Evolutionary conservation across 1,284 basidiomycete species (phyloP).

Genomic region (Inonotus hispidus): DNA sequence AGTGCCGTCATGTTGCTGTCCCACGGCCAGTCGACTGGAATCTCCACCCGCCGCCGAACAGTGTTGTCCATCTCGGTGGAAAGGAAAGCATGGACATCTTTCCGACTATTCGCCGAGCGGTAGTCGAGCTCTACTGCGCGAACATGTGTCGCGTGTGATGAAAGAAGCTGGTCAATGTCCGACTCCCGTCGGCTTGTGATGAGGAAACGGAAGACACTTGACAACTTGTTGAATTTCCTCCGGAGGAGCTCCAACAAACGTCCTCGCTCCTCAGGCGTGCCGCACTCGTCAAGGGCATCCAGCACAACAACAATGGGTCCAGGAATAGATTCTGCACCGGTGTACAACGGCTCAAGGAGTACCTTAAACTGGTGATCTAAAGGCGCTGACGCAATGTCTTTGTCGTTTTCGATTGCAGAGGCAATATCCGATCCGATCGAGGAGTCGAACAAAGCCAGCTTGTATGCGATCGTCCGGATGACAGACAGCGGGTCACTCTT

Average conservation of each 20-base stretch:
- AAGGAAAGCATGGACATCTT: background rate
- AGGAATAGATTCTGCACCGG: too few species aligned
- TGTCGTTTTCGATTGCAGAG: background rate
- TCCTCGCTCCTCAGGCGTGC: conserved; percentile 21
- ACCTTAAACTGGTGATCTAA: background rate
- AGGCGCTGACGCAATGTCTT: background rate
- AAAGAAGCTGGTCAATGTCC: background rate
- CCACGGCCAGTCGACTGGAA: background rate
- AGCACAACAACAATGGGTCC: conserved; percentile 5
- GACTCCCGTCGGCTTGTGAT: background rate
- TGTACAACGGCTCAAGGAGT: background rate
- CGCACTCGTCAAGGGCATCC: conserved; percentile 12
- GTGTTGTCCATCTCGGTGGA: background rate
- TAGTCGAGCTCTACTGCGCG: background rate
- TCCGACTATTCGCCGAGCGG: background rate
- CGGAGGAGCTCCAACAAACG: conserved; percentile 27
- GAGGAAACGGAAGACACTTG: background rate
- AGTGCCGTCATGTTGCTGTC: conserved; percentile 20
- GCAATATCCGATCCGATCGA: background rate
- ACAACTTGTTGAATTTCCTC: conserved; percentile 19
- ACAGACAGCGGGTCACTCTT: conserved; percentile 18
- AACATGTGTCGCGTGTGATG: background rate
- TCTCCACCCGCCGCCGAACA: background rate
- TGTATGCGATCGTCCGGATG: conserved; percentile 21
- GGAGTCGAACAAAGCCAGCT: conserved; percentile 19